These are phyloP conservation scores for Claviceps lovelessii DNA, from an alignment of 2,329 filamentous ascomycete genomes.

Conservation along the genomic window DNA sequence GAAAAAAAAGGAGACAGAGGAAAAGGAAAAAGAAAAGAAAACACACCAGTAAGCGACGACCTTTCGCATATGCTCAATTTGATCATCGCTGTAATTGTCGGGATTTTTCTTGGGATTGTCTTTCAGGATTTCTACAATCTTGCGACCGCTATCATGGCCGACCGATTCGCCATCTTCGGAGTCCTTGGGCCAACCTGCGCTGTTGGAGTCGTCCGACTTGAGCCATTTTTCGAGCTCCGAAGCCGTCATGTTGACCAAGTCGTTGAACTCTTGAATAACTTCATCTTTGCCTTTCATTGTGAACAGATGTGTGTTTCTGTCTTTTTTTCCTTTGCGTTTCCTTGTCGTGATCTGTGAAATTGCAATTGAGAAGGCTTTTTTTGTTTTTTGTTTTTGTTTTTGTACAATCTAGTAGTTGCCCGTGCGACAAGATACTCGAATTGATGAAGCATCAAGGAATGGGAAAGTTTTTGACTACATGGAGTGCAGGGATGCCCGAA, in stretches of 20 bases:
- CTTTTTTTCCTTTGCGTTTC: background rate
- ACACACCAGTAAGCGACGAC: constrained; percentile 46
- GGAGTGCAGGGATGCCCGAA: background rate
- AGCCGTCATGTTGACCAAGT: constrained; percentile 51
- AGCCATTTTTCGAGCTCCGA: constrained; percentile 49
- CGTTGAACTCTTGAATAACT: constrained; percentile 44
- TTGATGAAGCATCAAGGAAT: background rate
- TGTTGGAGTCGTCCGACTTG: constrained; percentile 39
- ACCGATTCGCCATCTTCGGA: constrained; percentile 45
- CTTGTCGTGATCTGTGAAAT: too few species aligned
- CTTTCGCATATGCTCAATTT: constrained; percentile 44
- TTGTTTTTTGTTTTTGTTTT: background rate
- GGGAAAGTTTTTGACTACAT: background rate
- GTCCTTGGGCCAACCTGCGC: constrained; percentile 46
- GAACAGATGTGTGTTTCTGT: background rate
- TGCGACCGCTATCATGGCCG: constrained; percentile 48
- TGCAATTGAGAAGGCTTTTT: too few species aligned
- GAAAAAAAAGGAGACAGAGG: too few species aligned
- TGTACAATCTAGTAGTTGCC: background rate
- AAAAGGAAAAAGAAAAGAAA: background rate
- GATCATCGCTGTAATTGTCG: constrained; percentile 40
- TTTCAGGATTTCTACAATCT: constrained; percentile 48
- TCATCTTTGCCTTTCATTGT: constrained; percentile 14
- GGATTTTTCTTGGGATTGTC: constrained; percentile 45
- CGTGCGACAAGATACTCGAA: background rate